Evolutionary conservation across 1,284 basidiomycete genomes (phyloP).

Genomic region (Mycena sp.): DNA sequence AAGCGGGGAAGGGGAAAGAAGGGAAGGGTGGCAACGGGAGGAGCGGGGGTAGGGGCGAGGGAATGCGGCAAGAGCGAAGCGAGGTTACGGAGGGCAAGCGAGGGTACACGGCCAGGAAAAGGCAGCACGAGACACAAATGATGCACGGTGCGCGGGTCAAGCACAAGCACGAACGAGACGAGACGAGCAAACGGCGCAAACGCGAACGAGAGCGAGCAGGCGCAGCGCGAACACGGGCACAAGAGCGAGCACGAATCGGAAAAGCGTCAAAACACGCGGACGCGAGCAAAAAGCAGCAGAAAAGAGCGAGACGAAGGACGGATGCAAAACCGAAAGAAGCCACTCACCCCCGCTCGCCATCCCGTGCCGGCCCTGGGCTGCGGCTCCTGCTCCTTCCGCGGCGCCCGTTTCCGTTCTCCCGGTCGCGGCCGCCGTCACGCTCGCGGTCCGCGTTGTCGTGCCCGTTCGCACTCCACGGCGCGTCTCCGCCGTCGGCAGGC

Average conservation of each 20-base stretch:
- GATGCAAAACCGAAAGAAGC: neutral
- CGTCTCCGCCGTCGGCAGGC: slow-evolving; percentile 25
- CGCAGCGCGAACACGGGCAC: neutral
- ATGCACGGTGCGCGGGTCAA: too few relatives aligned
- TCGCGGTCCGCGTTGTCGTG: slow-evolving; percentile 41
- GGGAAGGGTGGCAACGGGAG: neutral
- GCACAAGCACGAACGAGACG: too few relatives aligned
- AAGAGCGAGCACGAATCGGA: neutral
- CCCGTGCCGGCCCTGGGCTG: slow-evolving; percentile 72
- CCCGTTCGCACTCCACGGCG: slow-evolving; percentile 56
- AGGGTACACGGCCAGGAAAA: too few relatives aligned
- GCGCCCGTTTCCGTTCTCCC: slow-evolving; percentile 45
- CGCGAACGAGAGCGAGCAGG: neutral
- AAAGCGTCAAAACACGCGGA: slow-evolving; percentile 9
- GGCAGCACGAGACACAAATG: too few relatives aligned
- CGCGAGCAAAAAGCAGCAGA: neutral
- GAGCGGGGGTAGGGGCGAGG: neutral
- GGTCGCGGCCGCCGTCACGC: slow-evolving; percentile 12
- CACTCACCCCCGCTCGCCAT: slow-evolving; percentile 64
- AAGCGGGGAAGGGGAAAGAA: neutral
- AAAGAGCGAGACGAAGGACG: neutral
- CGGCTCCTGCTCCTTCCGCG: slow-evolving; percentile 68
- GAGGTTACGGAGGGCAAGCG: too few relatives aligned
- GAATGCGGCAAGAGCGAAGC: too few relatives aligned
- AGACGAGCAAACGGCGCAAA: neutral